phyloP scores from a whole-genome alignment of 305 asterid genomes.

The Ajuga reptans region DNA sequence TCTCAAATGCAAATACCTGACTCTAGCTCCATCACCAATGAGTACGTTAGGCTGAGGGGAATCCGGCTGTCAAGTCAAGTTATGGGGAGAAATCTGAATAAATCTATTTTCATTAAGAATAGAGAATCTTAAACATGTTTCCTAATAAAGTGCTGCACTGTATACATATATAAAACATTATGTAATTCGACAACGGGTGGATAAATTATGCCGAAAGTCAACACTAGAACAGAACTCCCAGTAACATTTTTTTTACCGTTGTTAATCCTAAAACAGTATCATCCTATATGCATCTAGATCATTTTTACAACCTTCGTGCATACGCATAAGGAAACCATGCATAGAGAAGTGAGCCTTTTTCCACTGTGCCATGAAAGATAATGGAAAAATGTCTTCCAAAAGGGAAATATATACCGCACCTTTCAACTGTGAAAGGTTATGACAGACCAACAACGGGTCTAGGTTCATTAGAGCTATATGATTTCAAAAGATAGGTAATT shows the following conservation, averaged over 20 bases:
- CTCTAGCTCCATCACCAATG: neutral
- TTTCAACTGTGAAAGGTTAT: constrained; percentile 7
- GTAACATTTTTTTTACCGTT: neutral
- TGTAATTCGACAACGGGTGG: neutral
- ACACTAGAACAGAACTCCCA: neutral
- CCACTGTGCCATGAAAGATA: neutral
- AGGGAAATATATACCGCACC: constrained; percentile 7
- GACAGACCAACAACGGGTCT: constrained; percentile 9
- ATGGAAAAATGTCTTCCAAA: neutral
- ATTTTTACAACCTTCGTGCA: neutral
- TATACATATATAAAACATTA: neutral
- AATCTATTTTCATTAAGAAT: neutral
- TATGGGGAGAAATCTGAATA: neutral
- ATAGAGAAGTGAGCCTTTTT: neutral
- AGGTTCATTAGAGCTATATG: neutral
- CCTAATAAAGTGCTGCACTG: neutral
- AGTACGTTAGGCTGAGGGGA: neutral
- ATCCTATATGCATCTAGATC: neutral
- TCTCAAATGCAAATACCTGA: neutral
- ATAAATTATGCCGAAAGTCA: neutral
- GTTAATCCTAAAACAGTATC: neutral
- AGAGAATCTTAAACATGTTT: neutral
- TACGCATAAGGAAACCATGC: neutral
- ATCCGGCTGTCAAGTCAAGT: neutral
- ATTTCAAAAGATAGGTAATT: constrained; percentile 19